phyloP scores from a whole-genome alignment of 257 asterid genomes.

The Solanum gracilifrons region DNA sequence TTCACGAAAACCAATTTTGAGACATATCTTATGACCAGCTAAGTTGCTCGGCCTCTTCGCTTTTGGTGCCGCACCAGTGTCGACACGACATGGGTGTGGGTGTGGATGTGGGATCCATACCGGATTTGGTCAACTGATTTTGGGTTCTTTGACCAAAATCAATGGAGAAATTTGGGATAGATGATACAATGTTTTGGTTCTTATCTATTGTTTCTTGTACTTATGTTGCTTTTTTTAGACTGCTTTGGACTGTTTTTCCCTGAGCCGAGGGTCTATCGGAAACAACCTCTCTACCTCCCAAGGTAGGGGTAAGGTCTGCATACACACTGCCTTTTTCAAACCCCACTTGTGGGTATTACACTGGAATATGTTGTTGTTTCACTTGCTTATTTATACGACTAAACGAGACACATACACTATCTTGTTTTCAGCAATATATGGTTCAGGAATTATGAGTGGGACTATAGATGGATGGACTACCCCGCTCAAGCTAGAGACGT shows the following conservation, averaged over 20 bases:
- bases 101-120: background rate
- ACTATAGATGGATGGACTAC: constrained; percentile 93
- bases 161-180: background rate
- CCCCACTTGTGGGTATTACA: background rate
- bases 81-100: background rate
- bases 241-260: background rate
- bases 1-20: background rate
- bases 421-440: constrained; percentile 29
- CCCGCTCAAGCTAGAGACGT: constrained; percentile 55
- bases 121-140: background rate
- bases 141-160: background rate
- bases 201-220: background rate
- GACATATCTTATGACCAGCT: background rate
- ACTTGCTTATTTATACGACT: background rate
- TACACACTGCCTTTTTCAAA: background rate
- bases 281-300: background rate
- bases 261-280: background rate
- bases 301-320: background rate
- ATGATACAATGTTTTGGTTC: background rate
- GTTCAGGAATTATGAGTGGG: constrained; percentile 68
- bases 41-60: background rate
- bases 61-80: background rate
- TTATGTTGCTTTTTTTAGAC: background rate
- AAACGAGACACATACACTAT: background rate
- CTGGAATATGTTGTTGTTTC: background rate